A percentile compares a stretch with the other conserved stretches of the same genome.
Conservation (phyloP, 2,329 filamentous ascomycete species). For the Ophiostoma himal-ulmi region DNA sequence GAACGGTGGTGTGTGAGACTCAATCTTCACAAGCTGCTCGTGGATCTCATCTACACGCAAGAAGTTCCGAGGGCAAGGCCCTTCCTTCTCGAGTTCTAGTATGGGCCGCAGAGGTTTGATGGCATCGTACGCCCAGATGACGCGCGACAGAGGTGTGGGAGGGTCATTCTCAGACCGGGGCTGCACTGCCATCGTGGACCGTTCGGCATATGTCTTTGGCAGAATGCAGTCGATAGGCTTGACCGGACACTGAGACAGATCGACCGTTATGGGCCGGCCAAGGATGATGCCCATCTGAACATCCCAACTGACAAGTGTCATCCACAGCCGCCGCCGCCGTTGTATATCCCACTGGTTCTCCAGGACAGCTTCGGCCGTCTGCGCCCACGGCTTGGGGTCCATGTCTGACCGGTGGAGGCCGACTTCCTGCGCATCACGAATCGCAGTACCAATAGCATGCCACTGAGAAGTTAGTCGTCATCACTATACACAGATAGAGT, state of each 20-base stretch:
- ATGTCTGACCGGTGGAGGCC: slow-evolving; percentile 51
- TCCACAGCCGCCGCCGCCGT: slow-evolving; percentile 50
- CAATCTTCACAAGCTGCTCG: slow-evolving; percentile 43
- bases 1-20: slow-evolving; percentile 45
- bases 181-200: slow-evolving; percentile 44
- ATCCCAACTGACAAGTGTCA: slow-evolving; percentile 51
- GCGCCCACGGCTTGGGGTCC: slow-evolving; percentile 45
- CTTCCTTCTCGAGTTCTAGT: slow-evolving; percentile 48
- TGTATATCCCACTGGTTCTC: slow-evolving; percentile 56
- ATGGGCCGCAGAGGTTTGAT: slow-evolving; percentile 48
- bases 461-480: slow-evolving; percentile 35
- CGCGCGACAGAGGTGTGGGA: slow-evolving; percentile 51
- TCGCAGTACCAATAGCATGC: slow-evolving; percentile 51
- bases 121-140: slow-evolving; percentile 47
- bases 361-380: slow-evolving; percentile 44
- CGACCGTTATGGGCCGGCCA: slow-evolving; percentile 52
- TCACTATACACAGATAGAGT: too few species aligned
- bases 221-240: slow-evolving; percentile 50
- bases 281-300: slow-evolving; percentile 49
- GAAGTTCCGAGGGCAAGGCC: slow-evolving; percentile 42
- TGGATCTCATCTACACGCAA: slow-evolving; percentile 47
- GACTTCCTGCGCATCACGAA: slow-evolving; percentile 58
- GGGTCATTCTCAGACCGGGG: slow-evolving; percentile 46
- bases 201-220: slow-evolving; percentile 36
- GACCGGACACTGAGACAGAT: slow-evolving; percentile 43